phyloP scores from a whole-genome alignment of 1,139 yeast genomes.

The Debaryomyces fabryi region DNA sequence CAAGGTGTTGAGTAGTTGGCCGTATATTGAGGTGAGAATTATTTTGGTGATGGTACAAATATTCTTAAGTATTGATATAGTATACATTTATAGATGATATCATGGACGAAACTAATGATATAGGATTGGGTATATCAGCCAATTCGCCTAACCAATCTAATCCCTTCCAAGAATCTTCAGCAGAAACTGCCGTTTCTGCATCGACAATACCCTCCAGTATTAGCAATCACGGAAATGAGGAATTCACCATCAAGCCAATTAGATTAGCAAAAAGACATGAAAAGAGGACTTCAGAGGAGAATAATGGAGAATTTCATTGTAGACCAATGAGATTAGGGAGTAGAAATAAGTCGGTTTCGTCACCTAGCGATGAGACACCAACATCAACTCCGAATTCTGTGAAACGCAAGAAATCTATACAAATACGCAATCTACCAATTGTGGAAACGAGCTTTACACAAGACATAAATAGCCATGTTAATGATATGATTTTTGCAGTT shows the following conservation, averaged over 20 bases:
- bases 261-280: constrained; percentile 35
- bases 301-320: constrained; percentile 32
- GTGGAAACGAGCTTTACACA: constrained; percentile 15
- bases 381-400: constrained; percentile 1
- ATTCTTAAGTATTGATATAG: neutral
- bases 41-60: neutral
- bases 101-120: constrained; percentile 6
- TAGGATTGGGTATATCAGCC: neutral
- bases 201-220: constrained; percentile 1
- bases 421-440: constrained; percentile 43
- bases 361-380: constrained; percentile 10
- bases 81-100: constrained; percentile 3
- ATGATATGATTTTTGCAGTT: constrained; percentile 69
- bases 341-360: constrained; percentile 11
- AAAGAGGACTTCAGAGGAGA: constrained; percentile 3
- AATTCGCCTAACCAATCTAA: neutral
- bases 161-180: constrained; percentile 1
- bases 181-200: neutral
- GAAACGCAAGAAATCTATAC: constrained; percentile 27
- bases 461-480: constrained; percentile 16
- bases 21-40: constrained; percentile 3
- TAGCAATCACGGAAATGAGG: constrained; percentile 6
- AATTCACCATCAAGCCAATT: constrained; percentile 32
- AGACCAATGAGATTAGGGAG: constrained; percentile 38
- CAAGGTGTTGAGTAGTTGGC: neutral